phyloP scores from a whole-genome alignment of 2,329 filamentous ascomycete genomes.

The Aschersonia sp. region DNA sequence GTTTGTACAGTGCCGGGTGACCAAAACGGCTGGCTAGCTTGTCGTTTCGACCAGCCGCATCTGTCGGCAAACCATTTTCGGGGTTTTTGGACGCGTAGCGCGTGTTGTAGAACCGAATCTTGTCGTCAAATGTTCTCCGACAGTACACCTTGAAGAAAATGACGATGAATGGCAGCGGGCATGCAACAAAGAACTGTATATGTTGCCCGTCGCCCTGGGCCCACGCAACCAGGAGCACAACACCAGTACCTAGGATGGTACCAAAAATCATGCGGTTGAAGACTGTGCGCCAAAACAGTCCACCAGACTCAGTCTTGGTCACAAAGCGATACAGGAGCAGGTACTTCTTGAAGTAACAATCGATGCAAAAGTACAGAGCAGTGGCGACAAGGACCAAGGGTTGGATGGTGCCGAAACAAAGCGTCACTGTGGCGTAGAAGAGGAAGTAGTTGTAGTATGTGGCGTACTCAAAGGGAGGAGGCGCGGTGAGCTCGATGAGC shows the following conservation, averaged over 20 bases:
- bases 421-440: conserved; percentile 79
- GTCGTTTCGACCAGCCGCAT: conserved; percentile 43
- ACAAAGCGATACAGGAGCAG: conserved; percentile 86
- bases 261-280: conserved; percentile 90
- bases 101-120: conserved; percentile 68
- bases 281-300: conserved; percentile 78
- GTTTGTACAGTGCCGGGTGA: conserved; percentile 79
- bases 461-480: conserved; percentile 85
- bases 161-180: conserved; percentile 67
- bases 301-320: conserved; percentile 92
- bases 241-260: conserved; percentile 59
- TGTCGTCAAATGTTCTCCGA: conserved; percentile 56
- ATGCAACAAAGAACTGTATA: conserved; percentile 47
- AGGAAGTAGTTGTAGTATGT: conserved; percentile 98
- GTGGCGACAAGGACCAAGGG: conserved; percentile 76
- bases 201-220: conserved; percentile 49
- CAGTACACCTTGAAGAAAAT: conserved; percentile 81
- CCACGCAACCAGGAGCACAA: conserved; percentile 65
- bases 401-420: conserved; percentile 75
- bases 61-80: conserved; percentile 29
- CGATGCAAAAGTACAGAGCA: conserved; percentile 77
- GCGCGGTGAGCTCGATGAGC: conserved; percentile 83
- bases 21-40: conserved; percentile 68
- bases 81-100: conserved; percentile 35
- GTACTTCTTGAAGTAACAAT: conserved; percentile 90